These are phyloP conservation scores for Handroanthus guayacan DNA, from an alignment of 257 asterid genomes.

Conservation along the genomic window DNA sequence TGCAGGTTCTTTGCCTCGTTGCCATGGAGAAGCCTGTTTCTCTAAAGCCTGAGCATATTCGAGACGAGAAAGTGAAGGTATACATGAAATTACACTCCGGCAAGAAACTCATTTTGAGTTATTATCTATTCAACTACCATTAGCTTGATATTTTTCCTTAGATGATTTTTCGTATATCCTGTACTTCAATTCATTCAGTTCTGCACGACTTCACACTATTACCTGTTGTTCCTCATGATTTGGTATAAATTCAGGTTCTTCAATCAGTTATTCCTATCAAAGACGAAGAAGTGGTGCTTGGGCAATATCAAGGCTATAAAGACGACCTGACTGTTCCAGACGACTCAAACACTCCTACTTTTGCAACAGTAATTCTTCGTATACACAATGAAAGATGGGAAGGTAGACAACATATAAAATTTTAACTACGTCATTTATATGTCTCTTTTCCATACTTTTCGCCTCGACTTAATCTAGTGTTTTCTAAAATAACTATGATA, in stretches of 20 bases:
- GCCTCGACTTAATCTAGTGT: background rate
- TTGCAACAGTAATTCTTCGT: conserved; percentile 63
- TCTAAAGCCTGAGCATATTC: conserved; percentile 71
- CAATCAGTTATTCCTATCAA: conserved; percentile 72
- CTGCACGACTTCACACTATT: too few species aligned
- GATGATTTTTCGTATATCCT: background rate
- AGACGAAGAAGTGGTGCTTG: conserved; percentile 79
- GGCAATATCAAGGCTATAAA: conserved; percentile 74
- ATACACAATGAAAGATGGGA: conserved; percentile 80
- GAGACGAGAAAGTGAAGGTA: conserved; percentile 92
- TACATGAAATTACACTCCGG: conserved; percentile 15
- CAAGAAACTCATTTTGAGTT: background rate
- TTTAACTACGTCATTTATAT: background rate
- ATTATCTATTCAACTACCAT: background rate
- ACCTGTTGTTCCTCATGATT: background rate
- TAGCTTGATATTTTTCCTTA: background rate
- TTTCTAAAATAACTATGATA: conserved; percentile 11
- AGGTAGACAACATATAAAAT: conserved; percentile 43
- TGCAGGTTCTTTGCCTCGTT: conserved; percentile 82
- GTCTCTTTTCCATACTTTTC: conserved; percentile 23
- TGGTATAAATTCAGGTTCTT: conserved; percentile 62
- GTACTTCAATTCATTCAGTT: background rate
- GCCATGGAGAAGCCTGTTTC: conserved; percentile 91
- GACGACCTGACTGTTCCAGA: conserved; percentile 59
- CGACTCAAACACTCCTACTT: conserved; percentile 75